Base-by-base conservation (phyloP, 257 asterid genomes). In the Ligustrum vulgare region DNA sequence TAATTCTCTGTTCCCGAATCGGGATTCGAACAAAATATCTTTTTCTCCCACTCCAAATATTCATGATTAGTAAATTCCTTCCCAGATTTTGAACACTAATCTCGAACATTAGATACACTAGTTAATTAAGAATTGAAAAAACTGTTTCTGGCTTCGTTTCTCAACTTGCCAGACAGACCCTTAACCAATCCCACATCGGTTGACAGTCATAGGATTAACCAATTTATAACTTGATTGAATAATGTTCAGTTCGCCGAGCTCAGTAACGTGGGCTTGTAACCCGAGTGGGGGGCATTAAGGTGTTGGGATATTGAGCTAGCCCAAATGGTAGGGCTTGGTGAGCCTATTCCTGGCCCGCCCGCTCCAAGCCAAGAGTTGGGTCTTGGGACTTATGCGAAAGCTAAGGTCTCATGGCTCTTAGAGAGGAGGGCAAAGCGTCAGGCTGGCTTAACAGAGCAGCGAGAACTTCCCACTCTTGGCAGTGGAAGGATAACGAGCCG, bases 401-500 rank as follows among this genome's bases (percentile, higher is more conserved):
- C 56, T 0, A 36, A 37, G 58, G 58, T 4, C 39, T 3, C 25
- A 0, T 54, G 11, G 67, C 3, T 34, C 54, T 1, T 72, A 72
- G 23, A 72, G 54, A 16, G 69, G 76, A 34, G 68, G 54, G 69
- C 3, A 72, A 1, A 5, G 68, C 69, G 68, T 35, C 23, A 54
- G 76, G 76, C 76, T 56, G 69, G 76, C 3, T 56, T 56, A 49
- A 71, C 67, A 51, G 54, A 11, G 54, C 69, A 54, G 36, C 54
- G 49, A 56, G n/a, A 32, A n/a, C 76, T 2, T 47, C 75, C 69
- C 69, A 11, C 22, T 54, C 28, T 41, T 13, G 2, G 49, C 75
- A 33, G 75, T 33, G 67, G 75, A 54, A 72, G 75, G 75, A 72
- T 54, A 54, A 72, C 67, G 0, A 22, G 75, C 36, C 31, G 54